Conservation (phyloP, 129 eudicot species). For the Centrapalus pauciflorus region DNA sequence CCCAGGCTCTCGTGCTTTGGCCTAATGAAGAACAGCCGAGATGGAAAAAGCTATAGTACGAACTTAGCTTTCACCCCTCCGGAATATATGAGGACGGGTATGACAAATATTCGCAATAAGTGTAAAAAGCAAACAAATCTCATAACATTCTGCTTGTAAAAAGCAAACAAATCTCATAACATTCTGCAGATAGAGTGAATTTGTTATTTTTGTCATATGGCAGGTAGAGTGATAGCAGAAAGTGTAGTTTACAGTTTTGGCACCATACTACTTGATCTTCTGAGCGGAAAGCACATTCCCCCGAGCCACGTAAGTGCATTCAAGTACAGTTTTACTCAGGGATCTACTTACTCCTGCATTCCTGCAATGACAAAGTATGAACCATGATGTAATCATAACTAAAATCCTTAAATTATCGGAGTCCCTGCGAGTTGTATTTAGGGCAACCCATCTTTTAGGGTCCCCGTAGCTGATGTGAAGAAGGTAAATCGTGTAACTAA, state of each 20-base stretch:
- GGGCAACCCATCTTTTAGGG: too few relatives aligned
- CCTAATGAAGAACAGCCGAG: slow-evolving; percentile 93
- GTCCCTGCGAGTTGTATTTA: too few relatives aligned
- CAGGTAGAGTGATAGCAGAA: slow-evolving; percentile 93
- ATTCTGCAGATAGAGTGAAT: neutral
- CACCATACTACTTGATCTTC: slow-evolving; percentile 85
- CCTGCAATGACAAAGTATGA: too few relatives aligned
- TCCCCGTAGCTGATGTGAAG: too few relatives aligned
- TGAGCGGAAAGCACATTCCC: slow-evolving; percentile 94
- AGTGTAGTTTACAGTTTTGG: slow-evolving; percentile 94
- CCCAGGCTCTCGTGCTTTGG: slow-evolving; percentile 99
- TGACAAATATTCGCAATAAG: neutral
- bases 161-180: neutral
- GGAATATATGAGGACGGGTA: slow-evolving; percentile 91
- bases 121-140: neutral
- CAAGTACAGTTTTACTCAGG: too few relatives aligned
- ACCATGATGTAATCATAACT: too few relatives aligned
- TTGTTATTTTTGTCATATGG: slow-evolving; percentile 12
- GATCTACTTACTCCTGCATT: too few relatives aligned
- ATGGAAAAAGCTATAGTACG: slow-evolving; percentile 94
- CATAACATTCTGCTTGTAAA: neutral
- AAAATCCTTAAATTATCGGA: too few relatives aligned
- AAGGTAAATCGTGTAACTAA: too few relatives aligned
- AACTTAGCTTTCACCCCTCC: slow-evolving; percentile 97
- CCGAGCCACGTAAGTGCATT: slow-evolving; percentile 72